Conservation (phyloP, 140 eudicot species). For the Stevia rebaudiana region DNA sequence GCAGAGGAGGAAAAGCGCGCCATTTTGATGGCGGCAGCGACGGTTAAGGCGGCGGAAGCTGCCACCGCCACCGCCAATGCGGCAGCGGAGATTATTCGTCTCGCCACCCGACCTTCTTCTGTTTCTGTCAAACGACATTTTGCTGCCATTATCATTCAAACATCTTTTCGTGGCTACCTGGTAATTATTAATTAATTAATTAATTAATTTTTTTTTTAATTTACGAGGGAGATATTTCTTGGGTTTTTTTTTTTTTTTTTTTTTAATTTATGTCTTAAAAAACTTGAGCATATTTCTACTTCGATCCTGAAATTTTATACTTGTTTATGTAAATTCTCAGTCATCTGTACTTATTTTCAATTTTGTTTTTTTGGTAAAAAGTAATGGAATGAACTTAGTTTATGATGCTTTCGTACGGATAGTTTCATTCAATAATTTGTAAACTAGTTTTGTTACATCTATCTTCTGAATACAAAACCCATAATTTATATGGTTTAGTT, state of each 20-base stretch:
- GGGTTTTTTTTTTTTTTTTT: too few species aligned
- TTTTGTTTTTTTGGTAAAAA: not conserved
- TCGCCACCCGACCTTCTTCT: slow-evolving; percentile 39
- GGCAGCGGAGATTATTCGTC: slow-evolving; percentile 48
- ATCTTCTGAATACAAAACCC: not conserved
- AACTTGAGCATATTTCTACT: not conserved
- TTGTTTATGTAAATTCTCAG: slow-evolving; percentile 7
- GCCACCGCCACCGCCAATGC: slow-evolving; percentile 68
- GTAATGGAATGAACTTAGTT: not conserved
- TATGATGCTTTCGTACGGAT: not conserved
- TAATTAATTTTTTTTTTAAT: too few species aligned
- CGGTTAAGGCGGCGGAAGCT: slow-evolving; percentile 33
- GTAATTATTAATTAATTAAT: slow-evolving; percentile 23
- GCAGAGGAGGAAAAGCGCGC: slow-evolving; percentile 48
- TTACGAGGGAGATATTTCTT: too few species aligned
- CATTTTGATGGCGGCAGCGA: slow-evolving; percentile 60
- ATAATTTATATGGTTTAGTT: not conserved
- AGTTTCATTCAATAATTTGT: not conserved
- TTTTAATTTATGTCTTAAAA: too few species aligned
- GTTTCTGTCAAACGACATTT: slow-evolving; percentile 34
- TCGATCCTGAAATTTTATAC: not conserved
- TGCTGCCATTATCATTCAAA: slow-evolving; percentile 81
- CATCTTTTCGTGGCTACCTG: slow-evolving; percentile 84
- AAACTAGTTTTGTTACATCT: not conserved
- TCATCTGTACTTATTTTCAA: not conserved